These are phyloP conservation scores for Urtica urens DNA, from an alignment of 306 rosid genomes.

Conservation along the genomic window DNA sequence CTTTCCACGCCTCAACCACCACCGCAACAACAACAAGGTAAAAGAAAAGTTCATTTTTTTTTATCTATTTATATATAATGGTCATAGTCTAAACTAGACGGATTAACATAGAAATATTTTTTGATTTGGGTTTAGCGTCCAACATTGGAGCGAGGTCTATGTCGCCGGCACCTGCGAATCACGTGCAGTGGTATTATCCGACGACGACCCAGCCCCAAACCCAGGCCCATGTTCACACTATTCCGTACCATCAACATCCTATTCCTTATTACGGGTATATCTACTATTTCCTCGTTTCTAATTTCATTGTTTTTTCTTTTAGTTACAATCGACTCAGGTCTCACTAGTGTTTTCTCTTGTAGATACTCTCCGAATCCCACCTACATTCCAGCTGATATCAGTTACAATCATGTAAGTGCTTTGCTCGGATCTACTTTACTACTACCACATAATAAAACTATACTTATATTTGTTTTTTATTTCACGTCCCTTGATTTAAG, in stretches of 20 bases:
- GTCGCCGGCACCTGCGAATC: conserved; percentile 37
- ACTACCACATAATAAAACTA: not conserved
- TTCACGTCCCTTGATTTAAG: not conserved
- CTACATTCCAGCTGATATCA: conserved; percentile 47
- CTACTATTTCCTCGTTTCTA: no score
- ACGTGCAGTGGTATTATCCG: conserved; percentile 65
- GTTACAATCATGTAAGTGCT: conserved; percentile 48
- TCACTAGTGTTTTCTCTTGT: not conserved
- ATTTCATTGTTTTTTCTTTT: not conserved
- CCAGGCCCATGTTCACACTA: conserved; percentile 32
- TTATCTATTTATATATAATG: no score
- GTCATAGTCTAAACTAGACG: no score
- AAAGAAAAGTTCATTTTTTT: not conserved
- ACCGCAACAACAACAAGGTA: conserved; percentile 32
- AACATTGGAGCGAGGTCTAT: conserved; percentile 39
- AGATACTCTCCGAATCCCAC: conserved; percentile 57
- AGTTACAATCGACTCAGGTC: not conserved
- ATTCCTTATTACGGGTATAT: conserved; percentile 61
- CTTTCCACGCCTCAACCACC: not conserved
- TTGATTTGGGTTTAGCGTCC: no score
- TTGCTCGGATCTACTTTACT: not conserved
- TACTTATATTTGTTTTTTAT: no score
- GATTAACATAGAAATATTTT: no score
- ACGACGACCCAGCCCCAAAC: conserved; percentile 38
- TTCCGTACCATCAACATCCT: conserved; percentile 44